These are phyloP conservation scores for Russula virescens DNA, from an alignment of 768 basidiomycete genomes.

Conservation along the genomic window DNA sequence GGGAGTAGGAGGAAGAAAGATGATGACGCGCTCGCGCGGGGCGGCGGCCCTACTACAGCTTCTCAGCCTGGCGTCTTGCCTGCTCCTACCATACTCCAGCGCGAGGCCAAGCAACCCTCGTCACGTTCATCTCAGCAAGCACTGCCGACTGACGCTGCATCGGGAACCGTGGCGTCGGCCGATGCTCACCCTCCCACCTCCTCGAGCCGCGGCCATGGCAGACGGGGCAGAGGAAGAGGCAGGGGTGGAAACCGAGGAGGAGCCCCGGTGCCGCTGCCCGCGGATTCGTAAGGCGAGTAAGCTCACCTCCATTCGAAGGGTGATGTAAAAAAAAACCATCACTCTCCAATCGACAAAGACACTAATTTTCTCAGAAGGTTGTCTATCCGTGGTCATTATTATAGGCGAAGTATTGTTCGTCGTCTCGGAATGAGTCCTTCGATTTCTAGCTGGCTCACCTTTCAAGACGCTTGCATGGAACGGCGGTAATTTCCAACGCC, in stretches of 20 bases:
- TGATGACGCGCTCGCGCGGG: background rate
- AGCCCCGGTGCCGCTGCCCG: background rate
- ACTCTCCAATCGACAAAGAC: no score
- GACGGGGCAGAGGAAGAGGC: slow-evolving; percentile 16
- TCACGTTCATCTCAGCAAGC: slow-evolving; percentile 3
- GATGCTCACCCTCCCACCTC: background rate
- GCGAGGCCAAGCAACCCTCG: slow-evolving; percentile 21
- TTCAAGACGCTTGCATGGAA: no score
- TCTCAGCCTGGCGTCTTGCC: slow-evolving; percentile 14
- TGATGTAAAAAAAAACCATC: no score
- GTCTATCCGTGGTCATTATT: background rate
- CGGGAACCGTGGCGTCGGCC: background rate
- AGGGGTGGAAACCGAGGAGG: slow-evolving; percentile 12
- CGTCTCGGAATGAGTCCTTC: no score
- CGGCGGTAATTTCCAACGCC: background rate
- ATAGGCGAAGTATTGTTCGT: background rate
- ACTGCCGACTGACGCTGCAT: background rate
- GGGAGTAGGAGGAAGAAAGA: slow-evolving; percentile 4
- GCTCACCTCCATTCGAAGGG: no score
- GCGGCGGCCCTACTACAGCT: background rate
- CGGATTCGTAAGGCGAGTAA: slow-evolving; percentile 2
- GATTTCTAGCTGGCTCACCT: no score
- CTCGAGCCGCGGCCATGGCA: background rate
- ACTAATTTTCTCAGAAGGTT: no score
- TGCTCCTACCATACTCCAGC: slow-evolving; percentile 28